These are phyloP conservation scores for Debaryomyces udenii DNA, from an alignment of 1,139 yeast genomes.

Conservation along the genomic window DNA sequence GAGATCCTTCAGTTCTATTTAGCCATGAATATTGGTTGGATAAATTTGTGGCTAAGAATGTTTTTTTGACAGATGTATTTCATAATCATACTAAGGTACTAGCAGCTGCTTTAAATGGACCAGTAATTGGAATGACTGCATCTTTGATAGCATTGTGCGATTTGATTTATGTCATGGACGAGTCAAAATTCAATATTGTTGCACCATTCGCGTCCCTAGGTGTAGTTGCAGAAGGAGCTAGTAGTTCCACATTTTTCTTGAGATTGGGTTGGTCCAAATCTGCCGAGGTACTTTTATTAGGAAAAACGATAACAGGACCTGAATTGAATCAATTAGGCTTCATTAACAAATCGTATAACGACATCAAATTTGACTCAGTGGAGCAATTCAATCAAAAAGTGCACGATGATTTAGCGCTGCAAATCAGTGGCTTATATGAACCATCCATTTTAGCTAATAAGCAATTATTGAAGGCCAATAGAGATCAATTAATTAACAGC, in stretches of 20 bases:
- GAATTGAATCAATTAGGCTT: slow-evolving; percentile 63
- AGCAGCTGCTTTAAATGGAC: slow-evolving; percentile 81
- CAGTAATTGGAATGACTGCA: slow-evolving; percentile 79
- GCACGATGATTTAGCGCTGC: slow-evolving; percentile 46
- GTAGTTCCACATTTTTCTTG: slow-evolving; percentile 66
- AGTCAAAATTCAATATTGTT: slow-evolving; percentile 57
- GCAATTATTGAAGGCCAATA: slow-evolving; percentile 53
- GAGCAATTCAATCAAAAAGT: slow-evolving; percentile 63
- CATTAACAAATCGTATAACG: slow-evolving; percentile 52
- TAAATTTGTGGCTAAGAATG: slow-evolving; percentile 68
- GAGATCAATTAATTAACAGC: slow-evolving; percentile 46
- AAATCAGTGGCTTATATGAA: slow-evolving; percentile 54
- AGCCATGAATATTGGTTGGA: slow-evolving; percentile 59
- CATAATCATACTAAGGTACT: slow-evolving; percentile 73
- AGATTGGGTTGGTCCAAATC: slow-evolving; percentile 78
- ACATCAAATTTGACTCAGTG: slow-evolving; percentile 47
- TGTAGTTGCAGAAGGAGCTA: slow-evolving; percentile 80
- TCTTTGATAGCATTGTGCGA: slow-evolving; percentile 78
- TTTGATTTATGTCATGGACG: slow-evolving; percentile 69
- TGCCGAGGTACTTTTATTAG: slow-evolving; percentile 70
- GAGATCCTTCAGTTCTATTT: slow-evolving; percentile 31
- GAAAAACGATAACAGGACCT: slow-evolving; percentile 64
- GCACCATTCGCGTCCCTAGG: slow-evolving; percentile 88
- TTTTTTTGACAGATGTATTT: slow-evolving; percentile 68
- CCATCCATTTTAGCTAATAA: slow-evolving; percentile 67